Conservation (phyloP, 192 early-diverging fungal species). For the Podila epigama region DNA sequence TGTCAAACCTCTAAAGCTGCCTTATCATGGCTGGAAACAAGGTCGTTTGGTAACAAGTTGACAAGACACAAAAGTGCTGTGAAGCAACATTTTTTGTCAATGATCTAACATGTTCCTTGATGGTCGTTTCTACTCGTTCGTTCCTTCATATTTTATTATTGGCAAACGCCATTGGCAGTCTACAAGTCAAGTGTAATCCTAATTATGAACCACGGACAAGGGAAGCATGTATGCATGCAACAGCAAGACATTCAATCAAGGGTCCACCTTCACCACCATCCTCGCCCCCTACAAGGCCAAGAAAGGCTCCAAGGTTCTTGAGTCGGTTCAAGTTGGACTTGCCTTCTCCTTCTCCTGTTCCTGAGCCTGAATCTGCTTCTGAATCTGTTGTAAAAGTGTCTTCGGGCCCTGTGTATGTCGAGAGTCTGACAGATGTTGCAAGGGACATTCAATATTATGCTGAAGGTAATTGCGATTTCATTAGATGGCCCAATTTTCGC, state of each 20-base stretch:
- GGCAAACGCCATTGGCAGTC: neutral
- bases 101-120: no score
- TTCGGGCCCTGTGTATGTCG: no score
- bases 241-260: constrained; percentile 17
- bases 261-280: neutral
- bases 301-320: constrained; percentile 9
- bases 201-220: constrained; percentile 22
- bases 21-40: constrained; percentile 15
- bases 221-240: constrained; percentile 10
- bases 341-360: neutral
- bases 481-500: no score
- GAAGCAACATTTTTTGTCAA: neutral
- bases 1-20: neutral
- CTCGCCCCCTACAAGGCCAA: neutral
- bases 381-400: no score
- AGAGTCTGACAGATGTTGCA: constrained; percentile 29
- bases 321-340: constrained; percentile 11
- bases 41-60: constrained; percentile 20
- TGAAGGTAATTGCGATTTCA: constrained; percentile 37
- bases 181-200: constrained; percentile 28
- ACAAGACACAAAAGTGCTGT: neutral
- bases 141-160: no score
- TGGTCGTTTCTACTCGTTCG: no score
- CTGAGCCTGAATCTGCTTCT: neutral
- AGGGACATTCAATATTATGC: constrained; percentile 46